Base-by-base conservation (phyloP, 2,329 filamentous ascomycete species). In the Xylaria sp. region DNA sequence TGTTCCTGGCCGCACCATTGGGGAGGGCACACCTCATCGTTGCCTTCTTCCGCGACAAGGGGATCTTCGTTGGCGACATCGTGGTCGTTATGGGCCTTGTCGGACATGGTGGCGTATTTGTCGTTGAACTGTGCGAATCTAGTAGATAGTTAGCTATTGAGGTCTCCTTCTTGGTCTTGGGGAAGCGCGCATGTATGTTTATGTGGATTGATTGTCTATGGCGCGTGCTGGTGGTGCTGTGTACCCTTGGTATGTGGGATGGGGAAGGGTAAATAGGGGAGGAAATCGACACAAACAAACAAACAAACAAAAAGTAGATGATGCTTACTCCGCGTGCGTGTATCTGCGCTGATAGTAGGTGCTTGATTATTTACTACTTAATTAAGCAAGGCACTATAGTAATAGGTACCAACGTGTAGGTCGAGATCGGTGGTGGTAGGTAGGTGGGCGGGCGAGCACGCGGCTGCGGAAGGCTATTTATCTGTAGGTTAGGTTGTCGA, bases 11-110 rank as follows among this genome's bases (percentile, higher is more conserved):
- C 70, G 66, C 55, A 61, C 63, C 63, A 67, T 57, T 72, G 36
- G 58, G 54, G 53, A 64, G 68, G 71, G 77, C 81, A 78, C 77
- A 85, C 83, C 81, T 85, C 83, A 73, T 84, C 82, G 73, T 84
- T 83, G 66, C 78, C 81, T 69, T 83, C 82, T 62, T 82, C 82
- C 48, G 79, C 79, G 64, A 81, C 79, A 32, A 74, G 71, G 62
- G 77, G 77, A 56, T 81, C 74, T 55, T 77, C 76, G 51, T 21
- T 69, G 47, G 73, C 58, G 54, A 76, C 71, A 62, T 77, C 73
- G 69, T 69, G 74, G 56, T 77, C 75, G 42, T 74, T 71, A 32
- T 64, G 71, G 58, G 73, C 71, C 24, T 72, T 69, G 50, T 77
- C 75, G 17, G 75, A 75, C 75, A 77, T 77, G 71, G 47, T 53